phyloP scores from a whole-genome alignment of 495 filamentous ascomycete genomes.

The Xylaria castorea region DNA sequence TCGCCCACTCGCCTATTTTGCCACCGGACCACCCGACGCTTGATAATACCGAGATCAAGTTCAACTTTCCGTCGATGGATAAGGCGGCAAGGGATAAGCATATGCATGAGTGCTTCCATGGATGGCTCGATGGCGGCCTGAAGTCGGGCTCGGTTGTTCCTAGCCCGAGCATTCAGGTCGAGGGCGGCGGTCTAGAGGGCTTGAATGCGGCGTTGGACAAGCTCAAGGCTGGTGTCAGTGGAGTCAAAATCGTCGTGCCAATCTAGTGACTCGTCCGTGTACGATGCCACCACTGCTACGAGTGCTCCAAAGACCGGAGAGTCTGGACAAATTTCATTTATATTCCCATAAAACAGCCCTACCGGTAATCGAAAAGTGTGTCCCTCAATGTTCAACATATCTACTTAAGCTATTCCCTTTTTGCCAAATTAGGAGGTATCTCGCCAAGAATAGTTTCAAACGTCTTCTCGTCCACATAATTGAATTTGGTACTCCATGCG shows the following conservation, averaged over 20 bases:
- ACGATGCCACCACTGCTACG: neutral
- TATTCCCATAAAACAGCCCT: too few species aligned
- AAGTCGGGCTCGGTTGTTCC: neutral
- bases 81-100: neutral
- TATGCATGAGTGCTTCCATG: neutral
- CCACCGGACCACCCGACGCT: neutral
- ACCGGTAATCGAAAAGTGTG: too few species aligned
- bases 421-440: too few species aligned
- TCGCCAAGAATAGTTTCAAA: too few species aligned
- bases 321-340: too few species aligned
- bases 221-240: neutral
- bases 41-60: neutral
- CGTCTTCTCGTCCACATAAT: too few species aligned
- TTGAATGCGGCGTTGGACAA: neutral
- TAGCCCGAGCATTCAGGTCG: neutral
- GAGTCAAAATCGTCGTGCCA: neutral
- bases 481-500: too few species aligned
- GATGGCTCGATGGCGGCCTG: neutral
- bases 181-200: neutral
- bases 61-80: neutral
- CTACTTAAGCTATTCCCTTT: too few species aligned
- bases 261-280: neutral
- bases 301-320: too few species aligned
- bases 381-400: neutral
- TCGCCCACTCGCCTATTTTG: neutral